Evolutionary conservation across 73 alveolate species (phyloP), one percentile per base, ranked within the genome.

Genomic region (Stentor coeruleus): DNA sequence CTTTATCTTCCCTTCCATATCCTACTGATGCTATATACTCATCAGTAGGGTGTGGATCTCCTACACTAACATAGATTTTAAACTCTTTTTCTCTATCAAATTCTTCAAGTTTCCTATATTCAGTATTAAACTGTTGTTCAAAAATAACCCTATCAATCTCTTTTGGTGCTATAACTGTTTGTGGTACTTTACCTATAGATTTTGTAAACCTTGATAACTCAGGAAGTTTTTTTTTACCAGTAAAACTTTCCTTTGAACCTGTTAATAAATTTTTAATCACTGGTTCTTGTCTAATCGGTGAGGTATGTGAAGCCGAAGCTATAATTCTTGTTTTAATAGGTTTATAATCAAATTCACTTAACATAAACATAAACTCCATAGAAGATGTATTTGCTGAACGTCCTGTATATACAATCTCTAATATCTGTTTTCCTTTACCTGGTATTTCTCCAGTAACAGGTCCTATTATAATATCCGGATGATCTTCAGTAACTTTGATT

Each of bases 11-110:
- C 76, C 95, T 74, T 74, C 81, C 86, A 59, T 89, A 84, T 58
- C 81, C 74, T 55, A 89, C 76, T 74, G 81, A 74, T 30, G 74
- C 75, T 39, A 75, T 39, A 0, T 37, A 75, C 33, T 40, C 72
- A 42, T 86, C 91, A 30, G 93, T 84, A 74, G 93, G 91, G 26
- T 95, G 96, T 26, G 96, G 98, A 85, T 95, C 94, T 55, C 99
- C 99, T 37, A 95, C 81, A 82, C 97, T 92, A 75, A 90, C 81
- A 75, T 92, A 93, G 90, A 93, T 92, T 85, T 95, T 95, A 81
- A 95, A 91, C 81, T 95, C 99, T 82, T 95, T 95, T 83, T 92
- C 98, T 81, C 95, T 91, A 0, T 93, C 97, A 28, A 86, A 82
- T 35, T 93, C 97, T 82, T 95, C 99, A 38, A 90, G 87, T 79